Evolutionary conservation across 2,329 filamentous ascomycete genomes (phyloP).

Genomic region (Hymenoscyphus fructigenus): DNA sequence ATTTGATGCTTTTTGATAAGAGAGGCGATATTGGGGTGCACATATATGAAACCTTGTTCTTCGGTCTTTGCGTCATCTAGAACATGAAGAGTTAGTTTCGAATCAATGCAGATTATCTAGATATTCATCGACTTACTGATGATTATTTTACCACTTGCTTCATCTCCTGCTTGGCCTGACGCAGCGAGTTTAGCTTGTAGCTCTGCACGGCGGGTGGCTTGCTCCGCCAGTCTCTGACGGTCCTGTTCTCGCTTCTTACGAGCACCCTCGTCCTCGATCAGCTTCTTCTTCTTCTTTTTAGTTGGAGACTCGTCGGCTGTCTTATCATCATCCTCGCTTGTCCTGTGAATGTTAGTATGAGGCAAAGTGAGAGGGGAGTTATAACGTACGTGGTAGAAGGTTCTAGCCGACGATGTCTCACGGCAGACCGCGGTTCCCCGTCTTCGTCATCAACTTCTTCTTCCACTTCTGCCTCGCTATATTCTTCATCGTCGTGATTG

Average conservation of each 20-base stretch:
- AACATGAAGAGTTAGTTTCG: neutral
- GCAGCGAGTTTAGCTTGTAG: conserved; percentile 48
- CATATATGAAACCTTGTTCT: conserved; percentile 58
- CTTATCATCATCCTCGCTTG: conserved; percentile 16
- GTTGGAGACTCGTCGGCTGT: conserved; percentile 16
- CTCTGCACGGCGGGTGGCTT: conserved; percentile 51
- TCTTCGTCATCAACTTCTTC: conserved; percentile 26
- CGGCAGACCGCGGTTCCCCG: conserved; percentile 37
- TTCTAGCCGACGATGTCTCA: conserved; percentile 39
- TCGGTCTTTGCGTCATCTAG: conserved; percentile 58
- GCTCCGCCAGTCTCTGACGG: conserved; percentile 50
- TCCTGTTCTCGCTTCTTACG: conserved; percentile 55
- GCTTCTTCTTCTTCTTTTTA: conserved; percentile 39
- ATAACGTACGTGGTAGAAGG: conserved; percentile 17
- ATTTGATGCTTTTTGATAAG: conserved; percentile 79
- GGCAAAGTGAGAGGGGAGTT: neutral
- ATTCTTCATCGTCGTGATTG: neutral
- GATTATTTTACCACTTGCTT: conserved; percentile 50
- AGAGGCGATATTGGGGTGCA: conserved; percentile 62
- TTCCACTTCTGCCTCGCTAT: neutral
- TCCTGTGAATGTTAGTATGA: conserved; percentile 4
- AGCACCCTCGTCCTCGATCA: conserved; percentile 47
- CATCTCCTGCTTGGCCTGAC: conserved; percentile 45
- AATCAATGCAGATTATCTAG: neutral
- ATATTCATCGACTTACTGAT: conserved; percentile 45